phyloP scores from a whole-genome alignment of 2,329 filamentous ascomycete species.

The Aspergillus sp. region DNA sequence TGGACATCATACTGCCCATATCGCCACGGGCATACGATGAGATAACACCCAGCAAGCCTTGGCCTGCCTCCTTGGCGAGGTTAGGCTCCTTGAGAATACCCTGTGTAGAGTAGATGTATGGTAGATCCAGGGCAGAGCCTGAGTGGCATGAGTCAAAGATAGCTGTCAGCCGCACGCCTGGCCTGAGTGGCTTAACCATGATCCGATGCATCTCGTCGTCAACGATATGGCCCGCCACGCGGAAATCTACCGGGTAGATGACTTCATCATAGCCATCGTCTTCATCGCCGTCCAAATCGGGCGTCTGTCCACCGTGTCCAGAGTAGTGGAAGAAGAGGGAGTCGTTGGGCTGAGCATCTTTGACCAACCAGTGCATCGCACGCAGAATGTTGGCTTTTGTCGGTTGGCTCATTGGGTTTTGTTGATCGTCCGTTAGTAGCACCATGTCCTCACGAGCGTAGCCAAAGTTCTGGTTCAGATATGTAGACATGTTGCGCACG shows the following conservation, averaged over 20 bases:
- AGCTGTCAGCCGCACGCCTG: slow-evolving; percentile 77
- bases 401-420: slow-evolving; percentile 95
- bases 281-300: slow-evolving; percentile 75
- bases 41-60: slow-evolving; percentile 69
- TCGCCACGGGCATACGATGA: slow-evolving; percentile 83
- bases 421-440: slow-evolving; percentile 91
- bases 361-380: slow-evolving; percentile 97
- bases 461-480: slow-evolving; percentile 84
- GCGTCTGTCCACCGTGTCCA: slow-evolving; percentile 76
- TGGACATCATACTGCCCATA: slow-evolving; percentile 76
- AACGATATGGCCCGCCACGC: slow-evolving; percentile 71
- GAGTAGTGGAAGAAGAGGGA: slow-evolving; percentile 98
- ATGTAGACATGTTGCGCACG: slow-evolving; percentile 94
- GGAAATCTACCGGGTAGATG: slow-evolving; percentile 77
- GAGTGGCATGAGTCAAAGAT: slow-evolving; percentile 74
- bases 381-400: slow-evolving; percentile 94
- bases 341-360: slow-evolving; percentile 89
- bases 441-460: slow-evolving; percentile 98
- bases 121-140: slow-evolving; percentile 68
- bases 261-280: slow-evolving; percentile 78
- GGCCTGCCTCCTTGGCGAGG: slow-evolving; percentile 68
- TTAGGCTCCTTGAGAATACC: slow-evolving; percentile 72
- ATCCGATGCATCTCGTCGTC: slow-evolving; percentile 79
- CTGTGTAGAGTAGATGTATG: slow-evolving; percentile 70
- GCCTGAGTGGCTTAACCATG: slow-evolving; percentile 75